Percentiles rank a stretch among this genome's conserved stretches.
Conservation (phyloP, 2,329 filamentous ascomycete genomes). For the Byssoonygena ceratinophila region DNA sequence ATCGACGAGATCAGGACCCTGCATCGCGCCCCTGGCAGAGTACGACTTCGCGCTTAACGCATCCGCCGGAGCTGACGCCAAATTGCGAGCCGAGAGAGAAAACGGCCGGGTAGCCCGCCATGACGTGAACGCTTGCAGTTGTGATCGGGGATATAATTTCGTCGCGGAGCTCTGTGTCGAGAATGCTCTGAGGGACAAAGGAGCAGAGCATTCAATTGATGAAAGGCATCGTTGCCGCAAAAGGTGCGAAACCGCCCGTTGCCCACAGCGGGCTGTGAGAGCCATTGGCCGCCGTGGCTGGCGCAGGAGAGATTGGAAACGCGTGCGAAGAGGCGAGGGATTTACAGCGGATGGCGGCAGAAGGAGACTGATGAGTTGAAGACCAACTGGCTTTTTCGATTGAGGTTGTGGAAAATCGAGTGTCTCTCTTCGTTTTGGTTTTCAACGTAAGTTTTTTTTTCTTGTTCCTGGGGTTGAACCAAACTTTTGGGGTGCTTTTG, state of each 20-base stretch:
- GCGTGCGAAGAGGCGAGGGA: neutral
- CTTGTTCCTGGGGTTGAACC: neutral
- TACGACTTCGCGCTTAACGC: constrained; percentile 79
- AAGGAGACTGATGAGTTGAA: neutral
- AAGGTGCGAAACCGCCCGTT: constrained; percentile 30
- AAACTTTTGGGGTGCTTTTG: neutral
- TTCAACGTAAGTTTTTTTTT: constrained; percentile 21
- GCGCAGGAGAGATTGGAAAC: constrained; percentile 12
- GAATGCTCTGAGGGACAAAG: constrained; percentile 31
- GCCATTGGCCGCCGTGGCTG: constrained; percentile 34
- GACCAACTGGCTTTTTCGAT: neutral
- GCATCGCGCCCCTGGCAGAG: constrained; percentile 75
- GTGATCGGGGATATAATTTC: constrained; percentile 28
- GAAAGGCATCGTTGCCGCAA: constrained; percentile 35
- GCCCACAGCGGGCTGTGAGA: constrained; percentile 38
- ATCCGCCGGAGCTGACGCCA: constrained; percentile 39
- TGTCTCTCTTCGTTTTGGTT: constrained; percentile 7
- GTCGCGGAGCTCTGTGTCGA: constrained; percentile 28
- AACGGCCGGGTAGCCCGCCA: constrained; percentile 36
- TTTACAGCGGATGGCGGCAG: neutral
- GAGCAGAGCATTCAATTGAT: constrained; percentile 25
- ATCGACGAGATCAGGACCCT: constrained; percentile 66
- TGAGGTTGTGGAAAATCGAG: neutral
- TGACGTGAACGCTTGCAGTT: constrained; percentile 27
- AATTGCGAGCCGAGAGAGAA: constrained; percentile 31